These are phyloP conservation scores for Botrytis paeoniae DNA, from an alignment of 2,329 filamentous ascomycete species.

Conservation along the genomic window DNA sequence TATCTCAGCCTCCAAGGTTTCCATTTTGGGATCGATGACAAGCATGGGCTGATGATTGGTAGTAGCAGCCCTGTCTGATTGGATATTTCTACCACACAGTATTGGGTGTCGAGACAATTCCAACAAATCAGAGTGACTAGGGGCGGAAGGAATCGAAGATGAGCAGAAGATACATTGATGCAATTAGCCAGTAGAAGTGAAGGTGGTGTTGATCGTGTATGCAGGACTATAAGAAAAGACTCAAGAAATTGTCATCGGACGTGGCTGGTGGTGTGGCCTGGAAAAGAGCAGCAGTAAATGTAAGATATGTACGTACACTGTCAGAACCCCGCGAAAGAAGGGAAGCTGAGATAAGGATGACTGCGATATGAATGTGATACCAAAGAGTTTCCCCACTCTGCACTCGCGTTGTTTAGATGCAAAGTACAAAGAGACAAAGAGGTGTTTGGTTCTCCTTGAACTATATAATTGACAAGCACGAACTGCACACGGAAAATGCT, in stretches of 20 bases:
- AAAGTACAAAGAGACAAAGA: background rate
- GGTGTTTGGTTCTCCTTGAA: background rate
- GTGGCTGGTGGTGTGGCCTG: constrained; percentile 13
- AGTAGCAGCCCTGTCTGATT: background rate
- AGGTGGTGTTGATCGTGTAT: constrained; percentile 15
- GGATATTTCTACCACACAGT: background rate
- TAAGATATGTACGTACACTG: background rate
- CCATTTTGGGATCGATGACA: constrained; percentile 17
- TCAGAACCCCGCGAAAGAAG: background rate
- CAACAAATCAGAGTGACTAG: constrained; percentile 8
- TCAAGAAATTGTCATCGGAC: background rate
- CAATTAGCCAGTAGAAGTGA: constrained; percentile 7
- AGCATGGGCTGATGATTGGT: background rate
- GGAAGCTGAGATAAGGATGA: constrained; percentile 1
- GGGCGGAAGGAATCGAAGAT: constrained; percentile 11
- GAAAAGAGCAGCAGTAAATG: constrained; percentile 6
- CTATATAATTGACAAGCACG: background rate
- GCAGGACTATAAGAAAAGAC: constrained; percentile 6
- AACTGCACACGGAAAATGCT: background rate
- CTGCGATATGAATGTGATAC: background rate
- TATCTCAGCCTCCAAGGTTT: constrained; percentile 22
- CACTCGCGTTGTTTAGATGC: background rate
- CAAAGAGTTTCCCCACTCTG: background rate
- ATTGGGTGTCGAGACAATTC: background rate
- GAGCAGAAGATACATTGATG: background rate